Evolutionary conservation across 2,329 filamentous ascomycete genomes (phyloP).

Genomic region (Plectosphaerella sp.): DNA sequence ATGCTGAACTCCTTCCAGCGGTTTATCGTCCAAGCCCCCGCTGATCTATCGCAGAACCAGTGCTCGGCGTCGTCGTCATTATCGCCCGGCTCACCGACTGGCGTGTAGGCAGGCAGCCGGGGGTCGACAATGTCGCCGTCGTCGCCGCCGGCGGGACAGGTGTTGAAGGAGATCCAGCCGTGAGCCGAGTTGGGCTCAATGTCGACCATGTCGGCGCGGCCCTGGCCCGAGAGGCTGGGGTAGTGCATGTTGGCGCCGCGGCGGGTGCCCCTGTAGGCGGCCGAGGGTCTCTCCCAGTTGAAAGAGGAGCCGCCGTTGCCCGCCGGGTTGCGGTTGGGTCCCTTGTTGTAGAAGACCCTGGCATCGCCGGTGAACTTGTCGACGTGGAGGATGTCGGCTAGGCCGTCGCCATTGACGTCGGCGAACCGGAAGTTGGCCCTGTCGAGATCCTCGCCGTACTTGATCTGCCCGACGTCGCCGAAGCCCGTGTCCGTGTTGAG

Average conservation of each 20-base stretch:
- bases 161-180: slow-evolving; percentile 7
- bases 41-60: slow-evolving; percentile 2
- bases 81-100: neutral
- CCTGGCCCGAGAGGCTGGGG: slow-evolving; percentile 1
- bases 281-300: neutral
- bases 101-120: neutral
- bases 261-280: neutral
- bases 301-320: neutral
- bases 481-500: slow-evolving; percentile 8
- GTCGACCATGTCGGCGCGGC: slow-evolving; percentile 4
- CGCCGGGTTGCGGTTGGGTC: neutral
- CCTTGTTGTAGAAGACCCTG: slow-evolving; percentile 1
- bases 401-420: slow-evolving; percentile 26
- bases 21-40: neutral
- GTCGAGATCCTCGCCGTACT: slow-evolving; percentile 20
- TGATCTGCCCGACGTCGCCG: slow-evolving; percentile 19
- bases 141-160: slow-evolving; percentile 4
- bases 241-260: slow-evolving; percentile 1
- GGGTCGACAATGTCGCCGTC: slow-evolving; percentile 4
- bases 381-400: slow-evolving; percentile 2
- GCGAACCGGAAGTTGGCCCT: slow-evolving; percentile 29
- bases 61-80: neutral
- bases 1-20: neutral
- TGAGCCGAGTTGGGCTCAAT: slow-evolving; percentile 3
- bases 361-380: slow-evolving; percentile 7